A percentile compares a stretch with the other conserved stretches of the same genome.
These are phyloP conservation scores for Rhazya stricta DNA, from an alignment of 257 asterid species.

Conservation along the genomic window DNA sequence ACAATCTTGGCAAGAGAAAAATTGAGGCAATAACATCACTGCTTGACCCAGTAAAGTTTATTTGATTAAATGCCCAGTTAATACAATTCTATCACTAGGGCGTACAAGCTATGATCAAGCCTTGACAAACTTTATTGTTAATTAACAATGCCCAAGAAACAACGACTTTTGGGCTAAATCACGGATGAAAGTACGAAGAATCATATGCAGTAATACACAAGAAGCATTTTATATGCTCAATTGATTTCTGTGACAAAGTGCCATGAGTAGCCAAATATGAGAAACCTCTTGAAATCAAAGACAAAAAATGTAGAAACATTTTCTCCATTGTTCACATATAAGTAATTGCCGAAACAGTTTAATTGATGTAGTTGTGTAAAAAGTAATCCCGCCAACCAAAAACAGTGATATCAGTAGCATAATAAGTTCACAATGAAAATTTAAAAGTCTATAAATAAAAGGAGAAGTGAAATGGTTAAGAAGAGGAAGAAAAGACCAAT, in stretches of 20 bases:
- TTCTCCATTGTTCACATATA: too few species aligned
- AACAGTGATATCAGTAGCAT: too few species aligned
- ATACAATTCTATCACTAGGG: background rate
- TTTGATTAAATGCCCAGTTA: background rate
- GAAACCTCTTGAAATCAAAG: background rate
- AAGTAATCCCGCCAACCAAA: too few species aligned
- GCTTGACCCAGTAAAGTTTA: background rate
- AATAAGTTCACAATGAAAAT: too few species aligned
- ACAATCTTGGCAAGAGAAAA: background rate
- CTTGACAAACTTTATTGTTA: background rate
- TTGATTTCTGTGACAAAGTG: background rate
- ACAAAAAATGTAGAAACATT: too few species aligned
- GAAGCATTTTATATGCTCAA: background rate
- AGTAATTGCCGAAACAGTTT: too few species aligned
- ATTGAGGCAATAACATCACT: background rate
- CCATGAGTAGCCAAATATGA: too few species aligned
- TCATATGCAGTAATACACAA: background rate
- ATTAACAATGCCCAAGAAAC: background rate
- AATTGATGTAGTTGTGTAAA: too few species aligned
- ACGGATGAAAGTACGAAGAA: background rate
- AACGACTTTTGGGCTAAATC: background rate
- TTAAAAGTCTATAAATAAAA: too few species aligned
- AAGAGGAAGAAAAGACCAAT: background rate
- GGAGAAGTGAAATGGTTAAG: background rate
- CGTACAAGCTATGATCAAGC: background rate